phyloP scores from a whole-genome alignment of 2,329 filamentous ascomycete genomes.

The Neopestalotiopsis sp. region DNA sequence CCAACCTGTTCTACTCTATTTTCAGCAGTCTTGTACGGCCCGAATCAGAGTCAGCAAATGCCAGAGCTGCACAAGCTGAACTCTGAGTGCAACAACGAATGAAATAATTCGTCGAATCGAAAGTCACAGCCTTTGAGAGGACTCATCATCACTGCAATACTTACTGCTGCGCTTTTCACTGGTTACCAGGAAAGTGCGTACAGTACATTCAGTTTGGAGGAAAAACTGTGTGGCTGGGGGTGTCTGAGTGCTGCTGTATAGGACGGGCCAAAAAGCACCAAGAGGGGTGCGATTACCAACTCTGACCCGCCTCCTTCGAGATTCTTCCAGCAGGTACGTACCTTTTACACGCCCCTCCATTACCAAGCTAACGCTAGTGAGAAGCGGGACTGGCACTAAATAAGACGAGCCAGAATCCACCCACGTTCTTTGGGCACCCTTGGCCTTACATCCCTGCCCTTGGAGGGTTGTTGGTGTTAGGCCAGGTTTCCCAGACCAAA shows the following conservation, averaged over 20 bases:
- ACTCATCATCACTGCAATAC: background rate
- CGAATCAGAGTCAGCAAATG: conserved; percentile 20
- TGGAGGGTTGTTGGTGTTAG: conserved; percentile 18
- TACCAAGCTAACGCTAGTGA: conserved; percentile 14
- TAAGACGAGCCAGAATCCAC: too few species aligned
- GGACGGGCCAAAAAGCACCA: background rate
- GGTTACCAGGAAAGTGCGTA: background rate
- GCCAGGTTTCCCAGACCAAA: conserved; percentile 12
- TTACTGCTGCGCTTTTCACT: background rate
- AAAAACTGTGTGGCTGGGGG: conserved; percentile 22
- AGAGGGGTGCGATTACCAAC: conserved; percentile 21
- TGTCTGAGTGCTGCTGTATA: background rate
- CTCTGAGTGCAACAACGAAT: conserved; percentile 12
- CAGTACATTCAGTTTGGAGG: background rate
- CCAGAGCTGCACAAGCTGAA: conserved; percentile 17
- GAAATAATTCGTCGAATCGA: conserved; percentile 2
- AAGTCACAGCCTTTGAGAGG: background rate
- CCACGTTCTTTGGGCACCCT: conserved; percentile 4
- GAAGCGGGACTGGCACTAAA: background rate
- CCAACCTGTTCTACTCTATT: conserved; percentile 5
- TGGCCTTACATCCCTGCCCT: conserved; percentile 9
- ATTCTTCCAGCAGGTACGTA: conserved; percentile 4
- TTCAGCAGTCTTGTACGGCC: background rate
- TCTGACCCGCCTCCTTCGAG: conserved; percentile 17
- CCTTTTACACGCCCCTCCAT: conserved; percentile 18